Conservation (phyloP, 179 eudicot genomes). For the Heliamphora pulchella region DNA sequence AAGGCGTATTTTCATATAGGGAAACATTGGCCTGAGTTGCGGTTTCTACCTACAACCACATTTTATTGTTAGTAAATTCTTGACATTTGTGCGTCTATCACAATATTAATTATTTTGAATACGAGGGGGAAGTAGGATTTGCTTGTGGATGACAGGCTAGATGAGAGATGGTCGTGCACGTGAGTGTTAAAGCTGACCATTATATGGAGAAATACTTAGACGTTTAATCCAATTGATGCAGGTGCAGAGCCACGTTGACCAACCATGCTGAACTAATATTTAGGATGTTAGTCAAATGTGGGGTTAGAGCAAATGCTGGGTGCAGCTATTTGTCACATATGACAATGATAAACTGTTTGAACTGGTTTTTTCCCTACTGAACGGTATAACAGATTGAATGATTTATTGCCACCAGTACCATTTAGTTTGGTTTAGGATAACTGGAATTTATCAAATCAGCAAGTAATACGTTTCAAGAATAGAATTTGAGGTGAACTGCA, state of each 20-base stretch:
- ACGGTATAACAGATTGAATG: background rate
- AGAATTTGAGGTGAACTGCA: background rate
- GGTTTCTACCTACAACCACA: too few relatives aligned
- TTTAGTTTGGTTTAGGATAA: background rate
- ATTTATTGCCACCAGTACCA: background rate
- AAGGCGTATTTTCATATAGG: background rate
- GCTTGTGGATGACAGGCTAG: background rate
- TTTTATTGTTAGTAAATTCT: too few relatives aligned
- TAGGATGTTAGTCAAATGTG: background rate
- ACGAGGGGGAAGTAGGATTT: too few relatives aligned
- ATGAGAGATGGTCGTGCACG: background rate
- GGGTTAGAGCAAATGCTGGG: background rate
- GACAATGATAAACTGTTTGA: background rate
- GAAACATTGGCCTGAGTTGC: background rate
- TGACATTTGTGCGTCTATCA: too few relatives aligned
- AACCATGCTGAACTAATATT: background rate
- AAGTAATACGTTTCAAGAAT: background rate
- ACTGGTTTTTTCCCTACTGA: background rate
- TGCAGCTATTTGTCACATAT: background rate
- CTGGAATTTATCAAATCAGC: background rate
- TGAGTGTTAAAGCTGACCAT: background rate
- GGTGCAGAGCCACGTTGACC: background rate
- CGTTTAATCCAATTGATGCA: too few relatives aligned
- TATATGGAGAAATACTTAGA: background rate
- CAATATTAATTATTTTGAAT: too few relatives aligned